These are phyloP conservation scores for Komagataella pastoris DNA, from an alignment of 805 yeast genomes.

Conservation along the genomic window DNA sequence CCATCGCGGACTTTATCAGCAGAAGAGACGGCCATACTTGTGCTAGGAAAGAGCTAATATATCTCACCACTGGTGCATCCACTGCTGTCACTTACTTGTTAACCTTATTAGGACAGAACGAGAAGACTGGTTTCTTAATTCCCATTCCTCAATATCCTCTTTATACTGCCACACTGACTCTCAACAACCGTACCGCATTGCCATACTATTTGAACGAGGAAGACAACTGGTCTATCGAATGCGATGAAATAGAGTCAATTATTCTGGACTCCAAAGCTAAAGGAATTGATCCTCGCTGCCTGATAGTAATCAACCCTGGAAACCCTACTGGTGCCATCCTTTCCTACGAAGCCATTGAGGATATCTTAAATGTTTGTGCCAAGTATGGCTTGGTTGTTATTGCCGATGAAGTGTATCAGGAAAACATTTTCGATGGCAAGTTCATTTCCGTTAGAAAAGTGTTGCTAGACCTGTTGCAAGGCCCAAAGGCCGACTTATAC, in stretches of 20 bases:
- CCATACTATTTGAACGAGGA: constrained; percentile 81
- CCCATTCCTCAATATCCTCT: constrained; percentile 98
- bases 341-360: constrained; percentile 48
- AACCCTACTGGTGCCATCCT: constrained; percentile 94
- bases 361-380: constrained; percentile 69
- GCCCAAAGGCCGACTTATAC: constrained; percentile 38
- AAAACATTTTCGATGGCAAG: constrained; percentile 71
- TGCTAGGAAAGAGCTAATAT: constrained; percentile 61
- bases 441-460: constrained; percentile 80
- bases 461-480: constrained; percentile 44
- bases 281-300: constrained; percentile 56
- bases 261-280: constrained; percentile 32
- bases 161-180: constrained; percentile 86
- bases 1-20: constrained; percentile 71
- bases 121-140: constrained; percentile 67
- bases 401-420: constrained; percentile 98
- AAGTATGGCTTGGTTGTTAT: constrained; percentile 73
- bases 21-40: constrained; percentile 58
- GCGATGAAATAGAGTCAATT: constrained; percentile 44
- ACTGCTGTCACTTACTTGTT: constrained; percentile 78
- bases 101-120: constrained; percentile 54
- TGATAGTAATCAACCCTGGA: constrained; percentile 95
- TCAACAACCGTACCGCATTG: constrained; percentile 69
- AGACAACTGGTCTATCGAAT: constrained; percentile 73
- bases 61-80: constrained; percentile 89